phyloP scores from a whole-genome alignment of 1,284 basidiomycete species.

The Ceraceosorus bombacis region DNA sequence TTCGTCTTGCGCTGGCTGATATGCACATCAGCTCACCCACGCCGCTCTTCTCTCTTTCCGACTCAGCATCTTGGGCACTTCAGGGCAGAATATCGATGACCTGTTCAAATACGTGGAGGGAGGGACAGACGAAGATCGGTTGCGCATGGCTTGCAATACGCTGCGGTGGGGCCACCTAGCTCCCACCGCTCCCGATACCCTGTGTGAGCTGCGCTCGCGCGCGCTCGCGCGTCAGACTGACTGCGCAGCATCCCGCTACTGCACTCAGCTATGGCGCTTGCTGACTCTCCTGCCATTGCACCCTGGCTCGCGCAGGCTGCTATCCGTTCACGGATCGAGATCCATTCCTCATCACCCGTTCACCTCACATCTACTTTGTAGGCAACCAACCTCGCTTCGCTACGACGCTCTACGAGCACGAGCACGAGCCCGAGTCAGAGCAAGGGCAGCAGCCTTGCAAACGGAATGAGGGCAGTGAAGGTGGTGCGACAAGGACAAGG shows the following conservation, averaged over 20 bases:
- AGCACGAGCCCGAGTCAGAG: no score
- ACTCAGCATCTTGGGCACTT: constrained; percentile 64
- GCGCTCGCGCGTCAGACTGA: not conserved
- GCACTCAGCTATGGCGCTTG: not conserved
- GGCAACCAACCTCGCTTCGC: constrained; percentile 68
- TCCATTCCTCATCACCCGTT: constrained; percentile 76
- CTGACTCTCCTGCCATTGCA: not conserved
- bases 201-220: constrained; percentile 55
- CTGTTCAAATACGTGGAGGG: constrained; percentile 76
- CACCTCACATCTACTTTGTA: constrained; percentile 84
- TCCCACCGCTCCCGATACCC: constrained; percentile 93
- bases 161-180: constrained; percentile 91
- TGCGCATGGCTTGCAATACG: constrained; percentile 69
- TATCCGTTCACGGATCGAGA: constrained; percentile 83
- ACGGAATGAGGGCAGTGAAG: constrained; percentile 18
- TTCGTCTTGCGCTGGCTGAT: not conserved
- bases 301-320: constrained; percentile 58
- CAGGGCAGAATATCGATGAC: constrained; percentile 89
- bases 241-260: no score
- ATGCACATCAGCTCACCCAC: not conserved
- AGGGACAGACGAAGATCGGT: constrained; percentile 40
- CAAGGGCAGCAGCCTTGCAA: no score
- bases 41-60: not conserved
- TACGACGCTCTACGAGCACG: constrained; percentile 45
- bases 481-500: constrained; percentile 56